Evolutionary conservation across 306 rosid genomes (phyloP).

Genomic region (Fragaria ananassa): DNA sequence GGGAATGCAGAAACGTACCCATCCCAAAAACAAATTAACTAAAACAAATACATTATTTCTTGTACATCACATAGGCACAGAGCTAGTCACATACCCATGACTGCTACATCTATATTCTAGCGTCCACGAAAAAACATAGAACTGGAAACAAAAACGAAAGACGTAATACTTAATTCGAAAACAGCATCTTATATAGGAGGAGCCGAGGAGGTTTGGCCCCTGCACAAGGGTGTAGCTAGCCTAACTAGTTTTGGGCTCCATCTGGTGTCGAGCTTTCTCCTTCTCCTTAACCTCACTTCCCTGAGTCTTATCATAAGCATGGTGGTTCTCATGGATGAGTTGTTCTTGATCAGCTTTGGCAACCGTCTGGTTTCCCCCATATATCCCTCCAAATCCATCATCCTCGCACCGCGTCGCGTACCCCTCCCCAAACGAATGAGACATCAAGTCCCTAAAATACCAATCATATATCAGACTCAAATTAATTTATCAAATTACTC

Average conservation of each 20-base stretch:
- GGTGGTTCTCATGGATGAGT: slow-evolving; percentile 61
- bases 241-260: not conserved
- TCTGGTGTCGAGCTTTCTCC: slow-evolving; percentile 61
- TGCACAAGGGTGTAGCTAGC: not conserved
- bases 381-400: slow-evolving; percentile 71
- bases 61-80: not conserved
- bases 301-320: slow-evolving; percentile 75
- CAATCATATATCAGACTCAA: not conserved
- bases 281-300: slow-evolving; percentile 95
- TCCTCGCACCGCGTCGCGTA: slow-evolving; percentile 60
- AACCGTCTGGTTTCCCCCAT: slow-evolving; percentile 14
- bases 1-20: too few relatives aligned
- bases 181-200: not conserved
- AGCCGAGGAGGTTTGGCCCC: not conserved
- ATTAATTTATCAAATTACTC: not conserved
- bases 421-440: slow-evolving; percentile 67
- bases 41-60: too few relatives aligned
- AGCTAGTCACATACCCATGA: not conserved
- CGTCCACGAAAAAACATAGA: not conserved
- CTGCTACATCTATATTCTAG: not conserved
- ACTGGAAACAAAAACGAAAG: not conserved
- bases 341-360: slow-evolving; percentile 11
- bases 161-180: not conserved
- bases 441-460: slow-evolving; percentile 47
- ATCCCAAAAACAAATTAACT: too few relatives aligned